Base-by-base conservation (phyloP, 768 basidiomycete species). In the Podaxis carcinomalis region DNA sequence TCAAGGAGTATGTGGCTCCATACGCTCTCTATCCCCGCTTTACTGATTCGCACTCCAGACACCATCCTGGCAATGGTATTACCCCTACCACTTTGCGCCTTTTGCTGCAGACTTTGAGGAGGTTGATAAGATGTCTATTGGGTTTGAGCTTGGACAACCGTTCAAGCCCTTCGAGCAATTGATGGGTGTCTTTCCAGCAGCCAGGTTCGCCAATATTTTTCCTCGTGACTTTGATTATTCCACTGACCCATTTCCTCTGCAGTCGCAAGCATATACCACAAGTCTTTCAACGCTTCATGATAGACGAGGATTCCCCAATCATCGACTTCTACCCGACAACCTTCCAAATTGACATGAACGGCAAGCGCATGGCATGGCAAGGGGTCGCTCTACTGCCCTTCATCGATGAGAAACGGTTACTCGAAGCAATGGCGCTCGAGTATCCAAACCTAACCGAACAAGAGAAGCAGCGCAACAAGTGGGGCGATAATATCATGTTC, bases 301-400 rank as follows among this genome's bases (percentile, higher is more conserved):
- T 79, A 3, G 85, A 91, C 2, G 83, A 88, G 51, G 84, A 89
- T 35, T 98, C 95, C 0, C 93, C 94, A 6, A 98, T 98, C 73
- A 85, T 93, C 62, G 95, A 98, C 69, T 98, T 98, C 77, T 98
- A 98, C 74, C 96, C 96, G 0, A 64, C 80, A 0, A 85, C 89
- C 14, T 99, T 99, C 72, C 86, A 95, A 67, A 89, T 98, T 68
- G 97, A 99, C 73, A 99, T 99, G 97, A 99, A 99, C 69, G 97
- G 97, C 61, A 98, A 98, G 78, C 92, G 91, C 75, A 98, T 98
- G 95, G 82, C 92, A 5, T 99, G 97, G 97, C 96, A 99, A 73
- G 97, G 97, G 57, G 94, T 99, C 59, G 95, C 97, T 0, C 78
- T 99, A 7, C 78, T 99, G 21, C 95, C 97, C 0, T 99, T 98